These are phyloP conservation scores for Onygenales sp. DNA, from an alignment of 2,329 filamentous ascomycete species.

Conservation along the genomic window DNA sequence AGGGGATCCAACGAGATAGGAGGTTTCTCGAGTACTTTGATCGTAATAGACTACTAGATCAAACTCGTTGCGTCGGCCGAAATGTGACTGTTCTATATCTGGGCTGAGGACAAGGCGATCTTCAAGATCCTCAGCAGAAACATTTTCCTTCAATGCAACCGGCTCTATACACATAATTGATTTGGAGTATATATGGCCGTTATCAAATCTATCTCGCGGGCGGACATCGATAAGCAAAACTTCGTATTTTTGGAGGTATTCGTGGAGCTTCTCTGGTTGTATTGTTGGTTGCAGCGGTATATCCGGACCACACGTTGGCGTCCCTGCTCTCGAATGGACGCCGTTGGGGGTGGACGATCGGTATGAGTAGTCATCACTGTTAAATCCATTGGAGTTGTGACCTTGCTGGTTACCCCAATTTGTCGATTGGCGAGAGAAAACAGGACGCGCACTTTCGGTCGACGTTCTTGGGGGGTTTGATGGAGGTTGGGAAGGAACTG, in stretches of 20 bases:
- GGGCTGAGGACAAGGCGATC: constrained; percentile 40
- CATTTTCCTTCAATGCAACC: constrained; percentile 58
- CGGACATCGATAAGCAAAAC: constrained; percentile 82
- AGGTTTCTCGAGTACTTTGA: constrained; percentile 51
- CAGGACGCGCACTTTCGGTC: constrained; percentile 30
- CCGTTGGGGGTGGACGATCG: constrained; percentile 36
- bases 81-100: constrained; percentile 58
- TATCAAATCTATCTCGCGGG: constrained; percentile 67
- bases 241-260: constrained; percentile 56
- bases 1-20: constrained; percentile 43
- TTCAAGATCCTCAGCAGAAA: constrained; percentile 54
- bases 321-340: constrained; percentile 25
- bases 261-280: constrained; percentile 59
- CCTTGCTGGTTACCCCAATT: constrained; percentile 12
- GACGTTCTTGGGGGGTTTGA: constrained; percentile 32
- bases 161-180: constrained; percentile 87
- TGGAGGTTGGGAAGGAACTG: constrained; percentile 28
- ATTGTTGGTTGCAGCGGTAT: constrained; percentile 53
- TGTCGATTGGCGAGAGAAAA: constrained; percentile 7
- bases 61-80: constrained; percentile 63
- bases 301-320: constrained; percentile 36
- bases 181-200: constrained; percentile 77
- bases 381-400: constrained; percentile 25
- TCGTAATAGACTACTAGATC: constrained; percentile 91
- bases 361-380: constrained; percentile 35